Base-by-base conservation (phyloP, 139 green algal genomes). In the Chlorella sp. region DNA sequence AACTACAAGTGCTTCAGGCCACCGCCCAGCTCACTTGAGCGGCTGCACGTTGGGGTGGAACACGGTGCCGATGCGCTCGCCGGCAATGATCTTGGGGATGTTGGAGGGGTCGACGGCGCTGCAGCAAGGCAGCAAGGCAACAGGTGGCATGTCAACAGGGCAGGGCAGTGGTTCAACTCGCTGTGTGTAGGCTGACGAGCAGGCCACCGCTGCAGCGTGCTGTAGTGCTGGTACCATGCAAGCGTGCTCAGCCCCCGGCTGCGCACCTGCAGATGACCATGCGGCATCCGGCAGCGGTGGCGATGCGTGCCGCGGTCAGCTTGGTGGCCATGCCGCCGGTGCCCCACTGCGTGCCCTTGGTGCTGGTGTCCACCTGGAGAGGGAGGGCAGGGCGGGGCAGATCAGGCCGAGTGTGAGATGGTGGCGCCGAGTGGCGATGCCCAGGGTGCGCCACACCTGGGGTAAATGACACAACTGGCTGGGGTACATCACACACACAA, bases 271-370 rank as follows among this genome's bases (percentile, higher is more conserved):
- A 95, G 74, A 97, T 96, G 34, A 93, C 94, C 84, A 94, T 95
- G 64, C 91, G 92, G 86, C 90, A 95, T 43, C 96, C 96, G 0
- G 94, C 96, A 2, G 96, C 94, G 19, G 92, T 95, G 41, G 95
- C 96, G 72, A 99, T 96, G 69, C 95, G 92, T 14, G 95, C 96
- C 26, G 96, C 96, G 14, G 96, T 98, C 26, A 99, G 91, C 91
- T 99, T 99, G 67, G 96, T 99, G 40, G 91, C 92, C 96, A 99
- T 99, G 76, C 96, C 96, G 4, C 96, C 96, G 1, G 96, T 98
- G 73, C 96, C 96, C 92, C 94, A 98, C 89, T 96, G 90, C 24
- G 92, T 97, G 60, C 95, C 46, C 0, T 13, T 65, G 3, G 85
- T 93, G 64, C 65, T 89, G 48, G 92, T 96, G 90, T 96, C 93